phyloP scores from a whole-genome alignment of 768 basidiomycete species.

The Leccinellum rugosiceps region DNA sequence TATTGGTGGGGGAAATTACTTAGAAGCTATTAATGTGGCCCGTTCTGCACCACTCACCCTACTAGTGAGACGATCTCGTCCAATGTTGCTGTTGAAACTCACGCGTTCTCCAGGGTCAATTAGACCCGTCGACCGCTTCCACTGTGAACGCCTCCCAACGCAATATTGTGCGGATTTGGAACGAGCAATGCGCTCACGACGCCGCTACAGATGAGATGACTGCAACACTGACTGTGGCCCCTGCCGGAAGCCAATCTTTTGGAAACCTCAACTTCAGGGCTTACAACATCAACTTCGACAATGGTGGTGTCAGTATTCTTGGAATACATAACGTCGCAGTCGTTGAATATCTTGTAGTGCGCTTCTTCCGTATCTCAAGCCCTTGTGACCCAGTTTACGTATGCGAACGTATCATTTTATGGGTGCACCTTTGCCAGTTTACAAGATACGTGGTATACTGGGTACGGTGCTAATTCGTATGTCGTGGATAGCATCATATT shows the following conservation, averaged over 20 bases:
- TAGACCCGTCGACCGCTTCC: slow-evolving; percentile 37
- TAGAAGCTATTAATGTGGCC: slow-evolving; percentile 21
- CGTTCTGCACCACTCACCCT: slow-evolving; percentile 52
- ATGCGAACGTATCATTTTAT: slow-evolving; percentile 65
- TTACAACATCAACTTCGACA: slow-evolving; percentile 67
- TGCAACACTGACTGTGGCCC: slow-evolving; percentile 55
- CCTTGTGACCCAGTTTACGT: slow-evolving; percentile 57
- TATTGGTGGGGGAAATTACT: not conserved
- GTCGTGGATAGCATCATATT: slow-evolving; percentile 64
- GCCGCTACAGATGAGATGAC: slow-evolving; percentile 56
- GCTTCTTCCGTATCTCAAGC: slow-evolving; percentile 56
- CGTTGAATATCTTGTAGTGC: not conserved
- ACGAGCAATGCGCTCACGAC: slow-evolving; percentile 40
- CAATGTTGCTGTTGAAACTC: not conserved
- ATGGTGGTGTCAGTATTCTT: slow-evolving; percentile 47
- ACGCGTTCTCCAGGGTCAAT: slow-evolving; percentile 43
- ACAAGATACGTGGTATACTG: slow-evolving; percentile 54
- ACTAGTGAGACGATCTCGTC: slow-evolving; percentile 35
- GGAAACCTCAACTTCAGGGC: slow-evolving; percentile 59
- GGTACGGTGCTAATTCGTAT: slow-evolving; percentile 55
- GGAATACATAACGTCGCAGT: not conserved
- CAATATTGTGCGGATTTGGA: slow-evolving; percentile 54
- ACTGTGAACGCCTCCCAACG: slow-evolving; percentile 42
- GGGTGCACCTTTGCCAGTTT: slow-evolving; percentile 45
- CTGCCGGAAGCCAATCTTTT: slow-evolving; percentile 45